Evolutionary conservation across 345 rosid species (phyloP).

Genomic region (Murraya koenigii): DNA sequence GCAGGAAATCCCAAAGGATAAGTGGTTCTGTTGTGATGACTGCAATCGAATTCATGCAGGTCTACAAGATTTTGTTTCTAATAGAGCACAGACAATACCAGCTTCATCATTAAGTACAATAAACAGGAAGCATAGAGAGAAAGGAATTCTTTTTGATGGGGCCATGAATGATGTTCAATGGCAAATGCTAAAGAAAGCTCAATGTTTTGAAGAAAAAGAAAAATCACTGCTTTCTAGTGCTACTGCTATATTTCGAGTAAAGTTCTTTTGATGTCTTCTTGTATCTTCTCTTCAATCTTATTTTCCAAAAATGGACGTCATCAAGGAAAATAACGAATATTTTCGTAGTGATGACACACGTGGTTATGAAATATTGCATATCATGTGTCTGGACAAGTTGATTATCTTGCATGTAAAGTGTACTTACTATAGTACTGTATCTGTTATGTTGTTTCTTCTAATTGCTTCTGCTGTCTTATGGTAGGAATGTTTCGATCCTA

Average conservation of each 20-base stretch:
- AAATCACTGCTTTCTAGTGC: slow-evolving; percentile 73
- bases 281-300: neutral
- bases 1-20: slow-evolving; percentile 79
- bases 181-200: slow-evolving; percentile 78
- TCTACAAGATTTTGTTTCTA: slow-evolving; percentile 58
- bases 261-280: slow-evolving; percentile 10
- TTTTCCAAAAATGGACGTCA: neutral
- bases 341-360: neutral
- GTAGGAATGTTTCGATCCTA: slow-evolving; percentile 98
- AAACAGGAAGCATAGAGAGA: slow-evolving; percentile 62
- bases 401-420: neutral
- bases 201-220: slow-evolving; percentile 62
- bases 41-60: slow-evolving; percentile 64
- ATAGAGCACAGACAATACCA: slow-evolving; percentile 58
- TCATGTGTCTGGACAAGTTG: neutral
- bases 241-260: slow-evolving; percentile 85
- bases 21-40: slow-evolving; percentile 89
- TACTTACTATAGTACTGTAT: neutral
- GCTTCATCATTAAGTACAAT: slow-evolving; percentile 49
- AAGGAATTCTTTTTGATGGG: slow-evolving; percentile 53
- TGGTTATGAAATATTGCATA: neutral
- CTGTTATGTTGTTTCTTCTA: slow-evolving; percentile 5
- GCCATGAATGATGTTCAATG: slow-evolving; percentile 52
- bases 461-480: slow-evolving; percentile 19
- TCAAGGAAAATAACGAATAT: neutral